Evolutionary conservation across 2,329 filamentous ascomycete species (phyloP).

Genomic region (Hypoxylon sp.): DNA sequence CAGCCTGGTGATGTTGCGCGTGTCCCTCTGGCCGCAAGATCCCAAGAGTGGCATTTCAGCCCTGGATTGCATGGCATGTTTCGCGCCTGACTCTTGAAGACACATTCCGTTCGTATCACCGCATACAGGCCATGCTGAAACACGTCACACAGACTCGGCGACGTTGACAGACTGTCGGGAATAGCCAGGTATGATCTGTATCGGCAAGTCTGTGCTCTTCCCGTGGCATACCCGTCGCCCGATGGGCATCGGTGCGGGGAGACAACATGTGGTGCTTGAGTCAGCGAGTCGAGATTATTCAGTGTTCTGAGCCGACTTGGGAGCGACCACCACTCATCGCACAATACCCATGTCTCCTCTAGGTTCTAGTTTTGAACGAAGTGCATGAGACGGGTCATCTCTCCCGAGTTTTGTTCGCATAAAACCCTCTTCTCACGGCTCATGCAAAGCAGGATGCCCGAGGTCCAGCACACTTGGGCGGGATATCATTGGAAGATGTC

Average conservation of each 20-base stretch:
- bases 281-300: constrained; percentile 2
- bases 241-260: constrained; percentile 1
- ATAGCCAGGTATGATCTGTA: constrained; percentile 6
- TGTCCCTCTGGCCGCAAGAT: not conserved
- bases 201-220: constrained; percentile 16
- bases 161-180: constrained; percentile 28
- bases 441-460: constrained; percentile 33
- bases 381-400: constrained; percentile 9
- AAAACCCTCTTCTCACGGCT: constrained; percentile 11
- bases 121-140: constrained; percentile 20
- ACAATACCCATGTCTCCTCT: not conserved
- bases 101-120: constrained; percentile 14
- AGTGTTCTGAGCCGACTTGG: not conserved
- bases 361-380: not conserved
- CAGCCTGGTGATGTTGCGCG: not conserved
- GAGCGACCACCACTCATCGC: not conserved
- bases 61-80: constrained; percentile 5
- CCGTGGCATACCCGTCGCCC: not conserved
- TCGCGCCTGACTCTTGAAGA: constrained; percentile 8
- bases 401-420: constrained; percentile 11
- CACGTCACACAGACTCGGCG: constrained; percentile 25
- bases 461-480: constrained; percentile 26
- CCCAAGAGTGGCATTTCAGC: not conserved
- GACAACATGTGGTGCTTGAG: not conserved
- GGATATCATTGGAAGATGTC: constrained; percentile 32